Evolutionary conservation across 805 yeast genomes (phyloP).

Genomic region (Ogataea sp.): DNA sequence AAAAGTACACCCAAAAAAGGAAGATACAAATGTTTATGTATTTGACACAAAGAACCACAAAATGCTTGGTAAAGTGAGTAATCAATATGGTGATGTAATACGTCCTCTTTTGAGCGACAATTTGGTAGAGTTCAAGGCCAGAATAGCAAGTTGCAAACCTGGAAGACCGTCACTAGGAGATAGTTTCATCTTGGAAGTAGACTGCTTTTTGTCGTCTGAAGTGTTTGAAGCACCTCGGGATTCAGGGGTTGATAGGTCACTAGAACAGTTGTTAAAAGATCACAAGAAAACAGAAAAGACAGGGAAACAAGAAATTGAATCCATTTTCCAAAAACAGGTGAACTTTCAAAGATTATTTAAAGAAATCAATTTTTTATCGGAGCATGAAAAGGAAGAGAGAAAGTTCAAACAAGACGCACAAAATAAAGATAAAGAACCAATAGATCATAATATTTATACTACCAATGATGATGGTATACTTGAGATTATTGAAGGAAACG

Average conservation of each 20-base stretch:
- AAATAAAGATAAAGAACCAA: constrained; percentile 2
- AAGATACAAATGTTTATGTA: constrained; percentile 11
- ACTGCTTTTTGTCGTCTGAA: constrained; percentile 45
- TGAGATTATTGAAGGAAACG: too few relatives aligned
- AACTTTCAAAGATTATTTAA: background rate
- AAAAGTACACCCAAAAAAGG: constrained; percentile 4
- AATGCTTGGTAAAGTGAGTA: constrained; percentile 74
- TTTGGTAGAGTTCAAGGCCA: constrained; percentile 46
- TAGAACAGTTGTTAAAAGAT: background rate
- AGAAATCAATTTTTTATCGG: background rate
- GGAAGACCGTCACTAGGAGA: constrained; percentile 65
- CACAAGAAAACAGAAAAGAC: background rate
- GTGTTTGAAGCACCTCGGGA: constrained; percentile 32
- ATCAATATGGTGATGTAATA: constrained; percentile 56
- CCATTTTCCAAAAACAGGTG: background rate
- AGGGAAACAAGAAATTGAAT: background rate
- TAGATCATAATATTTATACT: background rate
- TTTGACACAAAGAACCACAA: constrained; percentile 25
- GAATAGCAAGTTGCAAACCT: constrained; percentile 48
- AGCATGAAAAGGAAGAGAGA: constrained; percentile 1
- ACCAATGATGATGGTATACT: too few relatives aligned
- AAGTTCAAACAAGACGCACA: too few relatives aligned
- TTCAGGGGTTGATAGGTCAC: background rate
- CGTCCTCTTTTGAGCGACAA: constrained; percentile 55
- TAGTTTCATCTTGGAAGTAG: constrained; percentile 59